A percentile compares a stretch with the other conserved stretches of the same genome.
Evolutionary conservation across 163 green algal species (phyloP).

Genomic region (Prototheca stagnorum): DNA sequence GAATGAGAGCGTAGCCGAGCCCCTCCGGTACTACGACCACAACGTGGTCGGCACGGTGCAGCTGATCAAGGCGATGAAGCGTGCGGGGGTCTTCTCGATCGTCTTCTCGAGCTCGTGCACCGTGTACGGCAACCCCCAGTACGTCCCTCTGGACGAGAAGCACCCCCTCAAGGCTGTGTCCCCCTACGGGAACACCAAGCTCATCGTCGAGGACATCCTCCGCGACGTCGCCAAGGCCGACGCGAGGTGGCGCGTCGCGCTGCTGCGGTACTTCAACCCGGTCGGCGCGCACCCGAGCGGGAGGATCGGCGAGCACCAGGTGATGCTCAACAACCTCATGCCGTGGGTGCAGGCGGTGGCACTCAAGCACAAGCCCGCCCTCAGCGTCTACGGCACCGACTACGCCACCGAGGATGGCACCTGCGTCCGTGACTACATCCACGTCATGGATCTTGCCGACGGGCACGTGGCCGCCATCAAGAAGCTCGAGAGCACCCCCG

Average conservation of each 20-base stretch:
- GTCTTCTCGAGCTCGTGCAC: constrained; percentile 94
- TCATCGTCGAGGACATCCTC: constrained; percentile 93
- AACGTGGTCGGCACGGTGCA: constrained; percentile 81
- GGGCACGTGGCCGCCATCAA: constrained; percentile 35
- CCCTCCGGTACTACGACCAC: constrained; percentile 93
- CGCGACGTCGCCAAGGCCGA: constrained; percentile 59
- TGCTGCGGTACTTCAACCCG: constrained; percentile 99
- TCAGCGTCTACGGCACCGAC: constrained; percentile 86
- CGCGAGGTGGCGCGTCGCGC: constrained; percentile 68
- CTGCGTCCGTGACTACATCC: constrained; percentile 94
- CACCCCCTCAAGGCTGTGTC: constrained; percentile 47
- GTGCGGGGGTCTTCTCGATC: constrained; percentile 66
- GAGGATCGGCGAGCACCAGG: constrained; percentile 36
- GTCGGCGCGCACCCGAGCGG: constrained; percentile 80
- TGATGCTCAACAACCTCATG: constrained; percentile 98
- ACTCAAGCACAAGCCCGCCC: constrained; percentile 53
- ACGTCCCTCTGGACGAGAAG: constrained; percentile 81
- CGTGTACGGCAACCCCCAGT: constrained; percentile 87
- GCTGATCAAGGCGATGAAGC: constrained; percentile 68
- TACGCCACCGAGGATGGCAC: constrained; percentile 93
- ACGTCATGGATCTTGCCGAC: constrained; percentile 91
- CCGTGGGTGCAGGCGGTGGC: constrained; percentile 91
- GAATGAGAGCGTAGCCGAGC: constrained; percentile 82
- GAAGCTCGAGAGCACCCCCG: constrained; percentile 32
- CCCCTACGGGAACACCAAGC: constrained; percentile 90